A percentile compares a stretch with the other conserved stretches of the same genome.
These are phyloP conservation scores for Solanum lignicaule DNA, from an alignment of 257 asterid species.

Conservation along the genomic window DNA sequence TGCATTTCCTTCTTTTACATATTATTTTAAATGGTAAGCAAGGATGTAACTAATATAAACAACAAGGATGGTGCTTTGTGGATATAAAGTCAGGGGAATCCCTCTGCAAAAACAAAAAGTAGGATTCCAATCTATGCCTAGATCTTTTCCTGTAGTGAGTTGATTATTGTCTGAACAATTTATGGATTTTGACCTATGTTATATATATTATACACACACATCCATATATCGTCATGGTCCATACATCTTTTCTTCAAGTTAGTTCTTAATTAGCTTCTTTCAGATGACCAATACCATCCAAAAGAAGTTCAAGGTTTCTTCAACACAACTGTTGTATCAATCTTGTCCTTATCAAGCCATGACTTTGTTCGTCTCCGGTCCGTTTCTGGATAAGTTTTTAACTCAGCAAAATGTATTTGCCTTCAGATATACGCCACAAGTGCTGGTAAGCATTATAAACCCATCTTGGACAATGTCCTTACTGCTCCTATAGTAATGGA, in stretches of 20 bases:
- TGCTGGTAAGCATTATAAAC: slow-evolving; percentile 42
- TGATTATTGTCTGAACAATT: not conserved
- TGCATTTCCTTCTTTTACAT: not conserved
- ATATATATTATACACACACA: not conserved
- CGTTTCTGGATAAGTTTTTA: slow-evolving; percentile 68
- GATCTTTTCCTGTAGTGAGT: not conserved
- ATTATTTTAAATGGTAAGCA: not conserved
- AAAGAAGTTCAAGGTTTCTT: slow-evolving; percentile 72
- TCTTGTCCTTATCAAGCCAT: slow-evolving; percentile 71
- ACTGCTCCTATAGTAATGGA: not conserved
- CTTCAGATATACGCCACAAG: slow-evolving; percentile 57
- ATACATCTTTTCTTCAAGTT: not conserved
- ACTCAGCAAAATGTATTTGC: slow-evolving; percentile 66
- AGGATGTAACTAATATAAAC: not conserved
- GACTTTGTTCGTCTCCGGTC: slow-evolving; percentile 74
- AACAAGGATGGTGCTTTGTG: not conserved
- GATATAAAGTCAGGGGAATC: not conserved
- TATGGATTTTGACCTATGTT: not conserved
- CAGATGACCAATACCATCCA: slow-evolving; percentile 97
- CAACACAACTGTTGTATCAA: slow-evolving; percentile 86
- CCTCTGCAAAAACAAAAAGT: not conserved
- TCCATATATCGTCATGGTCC: not conserved
- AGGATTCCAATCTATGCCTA: not conserved
- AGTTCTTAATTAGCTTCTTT: slow-evolving; percentile 41
- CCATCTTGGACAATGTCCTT: not conserved